Evolutionary conservation across 305 asterid species (phyloP), one percentile per base, ranked within the genome.

Genomic region (Caryopteris hybrid): DNA sequence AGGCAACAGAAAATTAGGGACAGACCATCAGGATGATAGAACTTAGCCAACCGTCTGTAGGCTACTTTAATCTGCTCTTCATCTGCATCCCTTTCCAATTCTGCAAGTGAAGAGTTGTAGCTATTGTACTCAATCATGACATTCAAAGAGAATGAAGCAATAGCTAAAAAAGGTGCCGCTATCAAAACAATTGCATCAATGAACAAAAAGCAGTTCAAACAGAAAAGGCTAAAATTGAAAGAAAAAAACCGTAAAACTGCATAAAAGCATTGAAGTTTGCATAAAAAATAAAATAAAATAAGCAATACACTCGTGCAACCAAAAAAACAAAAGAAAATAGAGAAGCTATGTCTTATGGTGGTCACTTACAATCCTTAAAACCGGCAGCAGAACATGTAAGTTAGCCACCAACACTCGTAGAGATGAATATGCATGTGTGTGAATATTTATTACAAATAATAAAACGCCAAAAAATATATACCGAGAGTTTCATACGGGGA

Each of bases 11-110:
- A 69, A 81, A 54, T 63, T 61, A 71, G 48, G 82, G 67, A 80
- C 91, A 69, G 74, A 91, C 97, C 96, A 84, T 91, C 99, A 57
- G 99, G 99, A 79, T 94, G 99, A 81, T 88, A 91, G 79, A 85
- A 91, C 84, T 94, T 93, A 10, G 95, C 99, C 85, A 93, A 78
- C 48, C 97, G 93, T 73, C 99, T 76, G 60, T 93, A 91, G 31
- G 99, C 84, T 69, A 80, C 70, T 85, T 94, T 94, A 73, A 94
- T 91, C 80, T 87, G 86, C 72, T 90, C 98, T 51, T 77, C 98
- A 75, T 88, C 88, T 52, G 92, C 97, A 83, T 85, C 90, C 69
- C 80, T 75, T 76, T 86, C 98, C 81, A 92, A 75, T 72, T 90
- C 98, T 92, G 91, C 48, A 75, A 72, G 70, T 31, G 60, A 66